These are phyloP conservation scores for Penicillium soppii DNA, from an alignment of 495 filamentous ascomycete genomes.

Conservation along the genomic window DNA sequence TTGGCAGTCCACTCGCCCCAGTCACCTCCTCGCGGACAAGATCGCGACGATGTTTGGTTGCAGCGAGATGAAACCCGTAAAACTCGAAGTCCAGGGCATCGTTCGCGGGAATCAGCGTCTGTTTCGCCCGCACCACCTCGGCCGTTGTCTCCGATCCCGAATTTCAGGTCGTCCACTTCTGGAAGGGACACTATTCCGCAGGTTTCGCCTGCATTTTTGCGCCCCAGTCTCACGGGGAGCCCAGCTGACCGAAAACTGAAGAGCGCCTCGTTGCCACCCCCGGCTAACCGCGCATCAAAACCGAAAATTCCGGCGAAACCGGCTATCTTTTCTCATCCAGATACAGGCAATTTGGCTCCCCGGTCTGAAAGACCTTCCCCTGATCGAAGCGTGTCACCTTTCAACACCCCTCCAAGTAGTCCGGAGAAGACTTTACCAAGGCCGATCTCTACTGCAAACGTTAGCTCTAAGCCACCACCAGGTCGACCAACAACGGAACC, in stretches of 20 bases:
- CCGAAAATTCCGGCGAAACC: conserved; percentile 64
- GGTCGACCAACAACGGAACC: conserved; percentile 23
- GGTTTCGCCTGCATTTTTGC: conserved; percentile 44
- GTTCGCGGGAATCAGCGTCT: conserved; percentile 29
- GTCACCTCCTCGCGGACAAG: conserved; percentile 60
- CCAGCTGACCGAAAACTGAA: conserved; percentile 35
- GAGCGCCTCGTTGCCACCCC: conserved; percentile 58
- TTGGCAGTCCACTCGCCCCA: conserved; percentile 72
- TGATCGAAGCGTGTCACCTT: conserved; percentile 72
- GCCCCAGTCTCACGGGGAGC: conserved; percentile 22
- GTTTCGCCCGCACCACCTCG: conserved; percentile 46
- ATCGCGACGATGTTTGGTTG: conserved; percentile 7
- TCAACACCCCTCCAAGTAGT: conserved; percentile 85
- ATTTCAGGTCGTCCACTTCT: conserved; percentile 51
- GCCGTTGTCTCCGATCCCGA: conserved; percentile 40
- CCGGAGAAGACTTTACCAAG: conserved; percentile 53
- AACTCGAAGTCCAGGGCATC: conserved; percentile 27
- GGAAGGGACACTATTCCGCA: conserved; percentile 50
- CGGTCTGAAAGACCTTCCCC: conserved; percentile 28
- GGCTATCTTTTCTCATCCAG: conserved; percentile 30
- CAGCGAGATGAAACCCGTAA: conserved; percentile 24
- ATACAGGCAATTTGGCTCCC: conserved; percentile 36
- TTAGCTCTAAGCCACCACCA: conserved; percentile 12
- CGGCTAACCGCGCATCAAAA: conserved; percentile 79
- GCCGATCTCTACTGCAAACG: conserved; percentile 12